Evolutionary conservation across 306 rosid genomes (phyloP), one percentile per base, ranked within the genome.

Genomic region (Quercus ilex): DNA sequence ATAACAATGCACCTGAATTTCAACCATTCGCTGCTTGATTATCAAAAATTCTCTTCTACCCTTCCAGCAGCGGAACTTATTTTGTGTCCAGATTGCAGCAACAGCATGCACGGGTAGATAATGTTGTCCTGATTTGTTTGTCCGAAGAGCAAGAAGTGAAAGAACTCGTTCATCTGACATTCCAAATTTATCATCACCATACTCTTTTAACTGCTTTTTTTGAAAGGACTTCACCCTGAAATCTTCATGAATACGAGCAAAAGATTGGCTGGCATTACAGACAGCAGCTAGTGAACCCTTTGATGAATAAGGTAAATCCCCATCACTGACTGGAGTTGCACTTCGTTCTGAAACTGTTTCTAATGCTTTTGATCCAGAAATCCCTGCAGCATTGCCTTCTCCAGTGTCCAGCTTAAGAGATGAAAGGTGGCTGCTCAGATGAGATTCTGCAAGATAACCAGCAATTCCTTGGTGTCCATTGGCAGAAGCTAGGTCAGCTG

Each of bases 391-490:
- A n/a, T 74, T 77, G 41, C 81, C 75, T 57, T 86, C 84, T 79
- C 76, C 71, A 8, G 52, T 55, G 53, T 89, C 90, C 81, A 94
- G 71, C 76, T 77, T 82, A 81, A 94, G 85, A 77, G 85, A 85
- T 76, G 55, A n/a, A 26, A 94, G 92, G 56, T 89, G 96, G 21
- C 86, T 84, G 73, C 82, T 87, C 69, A 92, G 75, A 41, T 80
- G 85, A 78, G 83, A 81, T 69, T 92, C 93, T 46, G 94, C 92
- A 77, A 94, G 97, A 89, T 88, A 91, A 73, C 96, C 98, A 63
- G 97, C 92, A 76, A 94, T 92, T 80, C 98, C 97, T 82, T 94
- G 85, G 86, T 92, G 97, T 71, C 96, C 97, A 74, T 83, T 88
- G 31, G 79, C 86, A 67, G 91, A 92, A 51, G 98, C 97, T 77